phyloP scores from a whole-genome alignment of 1,284 basidiomycete genomes.

The Ustilago crameri region DNA sequence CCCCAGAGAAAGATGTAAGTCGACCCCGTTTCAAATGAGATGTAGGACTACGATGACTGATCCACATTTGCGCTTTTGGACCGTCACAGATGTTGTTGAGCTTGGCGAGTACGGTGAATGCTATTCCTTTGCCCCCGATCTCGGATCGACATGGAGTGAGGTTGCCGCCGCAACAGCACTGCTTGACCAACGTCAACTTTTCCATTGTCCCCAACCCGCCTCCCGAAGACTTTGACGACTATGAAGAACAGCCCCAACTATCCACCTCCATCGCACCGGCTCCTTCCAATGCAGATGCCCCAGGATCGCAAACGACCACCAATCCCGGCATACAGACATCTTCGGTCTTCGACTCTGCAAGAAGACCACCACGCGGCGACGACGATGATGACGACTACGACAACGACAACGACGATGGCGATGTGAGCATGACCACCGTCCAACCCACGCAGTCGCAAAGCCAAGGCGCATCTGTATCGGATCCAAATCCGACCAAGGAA shows the following conservation, averaged over 20 bases:
- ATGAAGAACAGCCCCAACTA: conserved; percentile 14
- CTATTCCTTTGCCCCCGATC: conserved; percentile 85
- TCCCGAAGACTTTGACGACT: conserved; percentile 68
- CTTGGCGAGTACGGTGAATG: conserved; percentile 89
- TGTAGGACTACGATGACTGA: too few relatives aligned
- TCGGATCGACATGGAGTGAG: conserved; percentile 96
- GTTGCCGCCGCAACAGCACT: conserved; percentile 82
- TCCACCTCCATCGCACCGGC: background rate
- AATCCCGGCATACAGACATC: conserved; percentile 8
- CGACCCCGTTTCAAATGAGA: too few relatives aligned
- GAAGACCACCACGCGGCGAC: background rate
- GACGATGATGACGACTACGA: conserved; percentile 37
- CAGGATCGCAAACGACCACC: background rate
- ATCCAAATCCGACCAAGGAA: background rate
- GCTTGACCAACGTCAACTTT: conserved; percentile 90
- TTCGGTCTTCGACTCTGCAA: conserved; percentile 16
- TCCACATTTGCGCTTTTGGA: background rate
- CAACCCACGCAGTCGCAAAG: conserved; percentile 28
- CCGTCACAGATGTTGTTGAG: conserved; percentile 81
- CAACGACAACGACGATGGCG: conserved; percentile 24
- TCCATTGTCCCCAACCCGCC: conserved; percentile 88
- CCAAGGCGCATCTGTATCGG: background rate
- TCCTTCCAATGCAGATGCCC: background rate
- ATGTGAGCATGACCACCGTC: conserved; percentile 33
- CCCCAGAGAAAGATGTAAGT: conserved; percentile 92